These are phyloP conservation scores for Wickerhamomyces xylosicus DNA, from an alignment of 805 yeast genomes.

Conservation along the genomic window DNA sequence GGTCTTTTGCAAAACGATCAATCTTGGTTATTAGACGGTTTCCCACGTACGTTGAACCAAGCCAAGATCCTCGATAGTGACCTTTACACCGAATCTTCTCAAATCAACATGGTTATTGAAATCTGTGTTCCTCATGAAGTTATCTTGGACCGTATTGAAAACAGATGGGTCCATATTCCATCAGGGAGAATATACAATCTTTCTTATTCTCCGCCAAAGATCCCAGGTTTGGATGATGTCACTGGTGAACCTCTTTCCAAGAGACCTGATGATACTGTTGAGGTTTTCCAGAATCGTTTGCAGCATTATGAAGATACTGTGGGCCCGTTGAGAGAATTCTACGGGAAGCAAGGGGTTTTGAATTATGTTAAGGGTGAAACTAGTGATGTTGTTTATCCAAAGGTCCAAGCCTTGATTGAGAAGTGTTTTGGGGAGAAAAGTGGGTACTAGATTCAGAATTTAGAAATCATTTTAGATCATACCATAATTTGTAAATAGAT, in stretches of 20 bases:
- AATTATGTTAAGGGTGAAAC: slow-evolving; percentile 62
- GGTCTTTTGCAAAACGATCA: slow-evolving; percentile 33
- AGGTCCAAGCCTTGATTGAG: slow-evolving; percentile 35
- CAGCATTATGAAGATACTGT: slow-evolving; percentile 49
- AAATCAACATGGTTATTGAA: slow-evolving; percentile 72
- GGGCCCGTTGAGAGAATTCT: slow-evolving; percentile 57
- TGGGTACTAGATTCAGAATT: too few species aligned
- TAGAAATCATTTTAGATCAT: too few species aligned
- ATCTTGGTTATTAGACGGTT: slow-evolving; percentile 82
- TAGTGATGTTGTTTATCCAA: slow-evolving; percentile 76
- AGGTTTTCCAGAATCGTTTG: slow-evolving; percentile 58
- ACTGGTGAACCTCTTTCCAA: slow-evolving; percentile 82
- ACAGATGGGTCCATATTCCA: slow-evolving; percentile 74
- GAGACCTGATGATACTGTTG: slow-evolving; percentile 76
- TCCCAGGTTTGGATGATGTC: slow-evolving; percentile 71
- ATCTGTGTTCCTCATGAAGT: slow-evolving; percentile 79
- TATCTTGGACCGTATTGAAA: slow-evolving; percentile 71
- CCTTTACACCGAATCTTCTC: slow-evolving; percentile 27
- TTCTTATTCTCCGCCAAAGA: slow-evolving; percentile 83
- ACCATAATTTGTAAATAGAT: too few species aligned
- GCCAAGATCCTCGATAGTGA: slow-evolving; percentile 47
- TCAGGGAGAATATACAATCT: slow-evolving; percentile 84
- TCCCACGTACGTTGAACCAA: slow-evolving; percentile 74
- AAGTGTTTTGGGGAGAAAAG: background rate
- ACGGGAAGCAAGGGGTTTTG: slow-evolving; percentile 37